Base-by-base conservation (phyloP, 2,329 filamentous ascomycete genomes). In the Arthroderma sp. region DNA sequence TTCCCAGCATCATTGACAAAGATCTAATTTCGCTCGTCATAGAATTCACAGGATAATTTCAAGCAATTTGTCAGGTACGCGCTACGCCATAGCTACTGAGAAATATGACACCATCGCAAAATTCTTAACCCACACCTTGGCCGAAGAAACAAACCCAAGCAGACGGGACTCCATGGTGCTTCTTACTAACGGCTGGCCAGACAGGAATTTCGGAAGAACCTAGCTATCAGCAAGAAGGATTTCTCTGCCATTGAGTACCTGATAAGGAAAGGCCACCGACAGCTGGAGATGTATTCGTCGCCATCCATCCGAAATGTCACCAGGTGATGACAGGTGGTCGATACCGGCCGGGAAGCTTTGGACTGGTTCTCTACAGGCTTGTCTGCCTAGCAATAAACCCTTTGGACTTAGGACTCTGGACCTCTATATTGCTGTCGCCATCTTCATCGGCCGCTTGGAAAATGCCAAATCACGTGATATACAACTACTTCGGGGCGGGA, bases 231-330 rank as follows among this genome's bases (percentile, higher is more conserved):
- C 70, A 93, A 88, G 73, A 89, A 88, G 64, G 89, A 95, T 67
- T 95, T 95, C 71, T 77, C 79, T 15, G 85, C 89, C 4, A 85
- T 96, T 58, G 91, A 96, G 71, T 93, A 88, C 69, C 75, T 95
- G 35, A 69, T 96, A 55, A 81, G 91, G 60, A 91, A 88, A 69
- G 91, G 91, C 21, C 79, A 81, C 41, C 81, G 88, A 47, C 89
- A 95, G 68, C 76, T 96, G 17, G 88, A 95, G 61, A 80, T 84
- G 49, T 93, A 93, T 72, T 82, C 85, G n/a, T 81, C 85, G 4
- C 83, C 86, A 25, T 86, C 85, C 2, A 90, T 95, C 65, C 88
- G 83, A 66, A 88, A 93, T 69, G 84, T 94, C 56, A 66, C 66
- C 58, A 70, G 67, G 67, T 65, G 31, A 57, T 41, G 39, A 4